These are phyloP conservation scores for Sequoia sempervirens DNA, from an alignment of 75 land plant species.

Conservation along the genomic window DNA sequence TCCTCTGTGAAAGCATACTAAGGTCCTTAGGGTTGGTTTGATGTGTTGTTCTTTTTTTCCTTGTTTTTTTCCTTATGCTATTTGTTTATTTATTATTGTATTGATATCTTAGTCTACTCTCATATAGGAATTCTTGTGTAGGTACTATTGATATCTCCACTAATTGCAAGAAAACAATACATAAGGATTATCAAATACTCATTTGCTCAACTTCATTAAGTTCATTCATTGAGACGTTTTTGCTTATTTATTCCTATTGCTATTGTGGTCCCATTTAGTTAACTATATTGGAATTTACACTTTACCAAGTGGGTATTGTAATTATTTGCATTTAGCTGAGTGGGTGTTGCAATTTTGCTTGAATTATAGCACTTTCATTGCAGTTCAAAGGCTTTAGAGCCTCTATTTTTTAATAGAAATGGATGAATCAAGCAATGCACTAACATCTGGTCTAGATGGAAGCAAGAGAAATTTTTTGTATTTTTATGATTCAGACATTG, in stretches of 20 bases:
- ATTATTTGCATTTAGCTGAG: background rate
- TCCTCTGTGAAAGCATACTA: no score
- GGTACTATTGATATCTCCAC: background rate
- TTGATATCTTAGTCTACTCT: no score
- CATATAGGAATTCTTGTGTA: no score
- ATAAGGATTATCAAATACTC: background rate
- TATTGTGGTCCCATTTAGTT: background rate
- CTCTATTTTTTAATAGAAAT: background rate
- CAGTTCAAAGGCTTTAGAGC: background rate
- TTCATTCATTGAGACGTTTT: background rate
- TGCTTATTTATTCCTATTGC: background rate
- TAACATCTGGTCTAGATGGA: constrained; percentile 25
- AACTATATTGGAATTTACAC: background rate
- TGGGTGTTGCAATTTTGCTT: background rate
- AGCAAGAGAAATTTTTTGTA: constrained; percentile 35
- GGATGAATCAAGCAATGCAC: constrained; percentile 3
- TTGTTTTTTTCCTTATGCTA: no score
- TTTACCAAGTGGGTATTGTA: background rate
- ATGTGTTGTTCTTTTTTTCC: no score
- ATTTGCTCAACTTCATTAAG: background rate
- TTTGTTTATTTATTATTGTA: no score
- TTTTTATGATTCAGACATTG: constrained; percentile 44
- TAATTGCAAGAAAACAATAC: background rate
- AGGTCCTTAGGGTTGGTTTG: no score
- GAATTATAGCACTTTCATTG: background rate